Conservation (phyloP, 805 yeast species). For the Kodamaea restingae region DNA sequence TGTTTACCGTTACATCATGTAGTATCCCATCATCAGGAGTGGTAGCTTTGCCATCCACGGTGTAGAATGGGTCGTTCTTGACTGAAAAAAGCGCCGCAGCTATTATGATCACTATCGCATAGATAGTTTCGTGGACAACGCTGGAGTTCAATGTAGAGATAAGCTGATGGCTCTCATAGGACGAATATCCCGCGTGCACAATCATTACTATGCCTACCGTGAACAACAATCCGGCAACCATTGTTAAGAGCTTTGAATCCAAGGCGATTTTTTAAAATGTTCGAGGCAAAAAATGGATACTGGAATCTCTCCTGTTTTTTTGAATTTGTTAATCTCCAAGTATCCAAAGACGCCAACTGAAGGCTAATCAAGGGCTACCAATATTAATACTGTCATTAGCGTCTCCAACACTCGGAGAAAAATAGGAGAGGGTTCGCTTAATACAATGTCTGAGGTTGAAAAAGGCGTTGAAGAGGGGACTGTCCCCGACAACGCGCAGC, state of each 20-base stretch:
- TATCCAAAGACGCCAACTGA: too few species aligned
- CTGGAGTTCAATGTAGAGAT: constrained; percentile 37
- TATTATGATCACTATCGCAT: constrained; percentile 44
- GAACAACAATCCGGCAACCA: constrained; percentile 10
- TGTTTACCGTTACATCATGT: constrained; percentile 9
- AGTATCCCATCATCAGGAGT: constrained; percentile 10
- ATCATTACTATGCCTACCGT: constrained; percentile 19
- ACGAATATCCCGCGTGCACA: constrained; percentile 51
- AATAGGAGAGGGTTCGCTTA: too few species aligned
- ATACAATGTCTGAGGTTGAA: not conserved
- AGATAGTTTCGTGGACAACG: constrained; percentile 46
- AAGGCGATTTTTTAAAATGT: not conserved
- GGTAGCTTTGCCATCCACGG: constrained; percentile 9
- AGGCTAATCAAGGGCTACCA: too few species aligned
- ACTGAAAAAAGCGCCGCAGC: constrained; percentile 36
- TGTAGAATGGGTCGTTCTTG: constrained; percentile 13
- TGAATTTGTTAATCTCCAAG: too few species aligned
- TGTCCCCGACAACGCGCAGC: not conserved
- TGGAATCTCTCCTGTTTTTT: not conserved
- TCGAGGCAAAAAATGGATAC: not conserved
- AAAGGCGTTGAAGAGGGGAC: not conserved
- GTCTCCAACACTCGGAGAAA: too few species aligned
- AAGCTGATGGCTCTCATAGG: constrained; percentile 48
- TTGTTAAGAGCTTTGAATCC: not conserved
- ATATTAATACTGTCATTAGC: too few species aligned